Percentiles rank a stretch among this genome's conserved stretches.
phyloP scores from a whole-genome alignment of 108 stramenopile genomes.

The Cyclotella kingstonii region DNA sequence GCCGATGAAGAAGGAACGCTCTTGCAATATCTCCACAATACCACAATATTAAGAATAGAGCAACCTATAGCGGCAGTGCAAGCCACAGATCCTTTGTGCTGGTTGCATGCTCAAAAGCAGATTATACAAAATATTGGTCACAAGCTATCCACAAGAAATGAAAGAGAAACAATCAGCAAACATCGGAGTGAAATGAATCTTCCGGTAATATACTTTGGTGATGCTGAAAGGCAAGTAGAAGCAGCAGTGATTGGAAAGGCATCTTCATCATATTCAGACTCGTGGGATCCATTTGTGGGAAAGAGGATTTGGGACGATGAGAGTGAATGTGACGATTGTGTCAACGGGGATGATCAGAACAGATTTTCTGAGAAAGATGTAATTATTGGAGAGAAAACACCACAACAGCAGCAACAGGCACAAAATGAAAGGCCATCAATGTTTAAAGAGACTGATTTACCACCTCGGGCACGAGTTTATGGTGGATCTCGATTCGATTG shows the following conservation, averaged over 20 bases:
- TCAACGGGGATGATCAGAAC: conserved; percentile 28
- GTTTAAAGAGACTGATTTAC: conserved; percentile 42
- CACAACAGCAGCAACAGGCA: not conserved
- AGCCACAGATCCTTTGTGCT: conserved; percentile 60
- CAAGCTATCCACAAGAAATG: not conserved
- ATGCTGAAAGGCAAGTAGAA: conserved; percentile 60
- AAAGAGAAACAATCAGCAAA: not conserved
- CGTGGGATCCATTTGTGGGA: conserved; percentile 48
- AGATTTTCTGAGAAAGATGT: no score
- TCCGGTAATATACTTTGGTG: conserved; percentile 56
- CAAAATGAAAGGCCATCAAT: conserved; percentile 6
- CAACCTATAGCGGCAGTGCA: conserved; percentile 49
- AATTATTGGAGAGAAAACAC: conserved; percentile 12
- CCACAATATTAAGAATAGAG: conserved; percentile 48
- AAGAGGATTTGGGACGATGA: conserved; percentile 50
- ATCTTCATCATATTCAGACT: conserved; percentile 32
- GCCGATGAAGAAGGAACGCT: conserved; percentile 9
- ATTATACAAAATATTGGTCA: conserved; percentile 9
- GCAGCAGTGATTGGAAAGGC: conserved; percentile 49
- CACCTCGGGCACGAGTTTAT: conserved; percentile 50
- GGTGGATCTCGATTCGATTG: conserved; percentile 75
- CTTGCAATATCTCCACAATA: conserved; percentile 11
- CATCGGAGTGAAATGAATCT: not conserved
- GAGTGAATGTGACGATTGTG: not conserved
- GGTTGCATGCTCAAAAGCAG: conserved; percentile 59